phyloP scores from a whole-genome alignment of 2,329 filamentous ascomycete species.

The Sporothrix phasma region DNA sequence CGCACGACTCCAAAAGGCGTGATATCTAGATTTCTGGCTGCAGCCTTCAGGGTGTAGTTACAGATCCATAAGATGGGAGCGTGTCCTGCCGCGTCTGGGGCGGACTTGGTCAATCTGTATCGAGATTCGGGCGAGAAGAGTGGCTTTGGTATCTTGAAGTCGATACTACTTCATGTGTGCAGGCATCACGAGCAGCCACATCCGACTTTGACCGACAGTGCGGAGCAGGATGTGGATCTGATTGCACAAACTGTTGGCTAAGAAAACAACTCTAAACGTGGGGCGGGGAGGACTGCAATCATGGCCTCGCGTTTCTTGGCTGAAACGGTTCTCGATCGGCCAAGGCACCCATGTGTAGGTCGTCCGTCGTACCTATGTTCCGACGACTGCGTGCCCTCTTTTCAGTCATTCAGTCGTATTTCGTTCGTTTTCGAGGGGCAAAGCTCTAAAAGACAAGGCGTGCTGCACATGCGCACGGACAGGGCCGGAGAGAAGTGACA shows the following conservation, averaged over 20 bases:
- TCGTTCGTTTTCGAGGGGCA: background rate
- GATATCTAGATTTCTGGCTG: background rate
- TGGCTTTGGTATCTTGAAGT: no score
- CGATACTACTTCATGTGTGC: no score
- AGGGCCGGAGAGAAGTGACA: background rate
- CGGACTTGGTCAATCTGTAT: background rate
- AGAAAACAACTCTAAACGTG: no score
- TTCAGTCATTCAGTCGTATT: no score
- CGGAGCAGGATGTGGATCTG: no score
- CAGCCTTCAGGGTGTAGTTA: background rate
- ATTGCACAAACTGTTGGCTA: no score
- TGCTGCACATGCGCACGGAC: background rate
- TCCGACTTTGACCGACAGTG: no score
- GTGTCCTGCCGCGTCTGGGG: background rate
- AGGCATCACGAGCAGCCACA: no score
- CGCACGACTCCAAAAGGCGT: no score
- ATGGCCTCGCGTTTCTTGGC: no score
- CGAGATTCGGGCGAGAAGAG: background rate
- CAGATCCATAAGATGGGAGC: background rate
- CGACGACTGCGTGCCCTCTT: background rate
- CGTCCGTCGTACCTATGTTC: background rate
- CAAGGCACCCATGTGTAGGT: background rate
- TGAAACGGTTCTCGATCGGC: background rate
- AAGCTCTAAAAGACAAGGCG: no score
- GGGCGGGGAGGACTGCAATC: no score